Base-by-base conservation (phyloP, 192 early-diverging fungal genomes). In the Coemansia sp. region DNA sequence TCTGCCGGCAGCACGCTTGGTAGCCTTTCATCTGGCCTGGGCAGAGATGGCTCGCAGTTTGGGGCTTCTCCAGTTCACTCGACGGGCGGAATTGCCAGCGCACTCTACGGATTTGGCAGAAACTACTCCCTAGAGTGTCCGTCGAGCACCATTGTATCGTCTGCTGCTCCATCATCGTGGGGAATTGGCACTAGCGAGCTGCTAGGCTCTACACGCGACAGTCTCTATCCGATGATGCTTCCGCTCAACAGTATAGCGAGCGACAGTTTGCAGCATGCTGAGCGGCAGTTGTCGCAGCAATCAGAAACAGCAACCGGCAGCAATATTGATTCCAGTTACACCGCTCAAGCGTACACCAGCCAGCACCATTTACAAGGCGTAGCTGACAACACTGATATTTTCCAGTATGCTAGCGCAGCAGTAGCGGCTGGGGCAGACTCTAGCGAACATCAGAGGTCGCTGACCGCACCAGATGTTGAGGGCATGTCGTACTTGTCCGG, bases 161-260 rank as follows among this genome's bases (percentile, higher is more conserved):
- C 66, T 48, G 20, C 66, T 10, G 42, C 54, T 44, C 36, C 49
- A 11, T 46, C 65, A 10, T 62, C 60, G 10, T 78, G 75, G 69
- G 47, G 62, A 10, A 21, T 61, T 25, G 31, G 50, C 4, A 0
- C 52, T n/a, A 54, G 51, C 40, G 59, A 64, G 6, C 40, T 69
- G 5, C 10, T 72, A 23, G 54, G 53, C 31, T 52, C 62, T 9
- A 37, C 51, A 4, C 72, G 44, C 26, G 71, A 66, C 25, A 60
- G 46, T 21, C 42, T 79, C 14, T 69, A 79, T 23, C 76, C 76
- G 4, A 79, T 79, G 76, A 53, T 56, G n/a, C 25, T 78, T 22
- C 59, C 75, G 8, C 36, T 71, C 21, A 48, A 31, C 11, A 51
- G n/a, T 4, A 11, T 59, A 11, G 17, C 62, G 4, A 21, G 60